Evolutionary conservation across 495 filamentous ascomycete genomes (phyloP), one percentile per base, ranked within the genome.

Genomic region (Daldinia grandis): DNA sequence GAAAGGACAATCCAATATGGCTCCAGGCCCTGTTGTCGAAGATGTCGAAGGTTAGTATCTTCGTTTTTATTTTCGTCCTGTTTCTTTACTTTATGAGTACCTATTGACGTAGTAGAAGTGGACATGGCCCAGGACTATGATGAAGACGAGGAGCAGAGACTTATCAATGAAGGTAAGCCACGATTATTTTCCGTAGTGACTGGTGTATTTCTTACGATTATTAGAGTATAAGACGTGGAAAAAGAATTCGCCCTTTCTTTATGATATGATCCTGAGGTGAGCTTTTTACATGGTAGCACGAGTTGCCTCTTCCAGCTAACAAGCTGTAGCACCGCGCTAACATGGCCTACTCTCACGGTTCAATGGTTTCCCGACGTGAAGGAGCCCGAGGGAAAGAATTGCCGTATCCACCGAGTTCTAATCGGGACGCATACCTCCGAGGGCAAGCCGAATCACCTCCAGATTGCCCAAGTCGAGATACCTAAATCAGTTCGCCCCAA

Each of bases 221-320:
- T 27, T 76, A 95, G 96, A 98, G 81, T 99, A 99, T 87, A 99
- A 99, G 78, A 97, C 93, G 69, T 99, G 96, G 96, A 99, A 99
- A 86, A 99, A 99, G 87, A 98, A 98, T 80, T 91, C 93, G 69
- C 94, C 95, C 3, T 98, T 98, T 79, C 91, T 99, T 71, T 99
- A 99, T 79, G 96, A 98, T 75, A 90, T 97, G 85, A 94, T 98
- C 63, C 81, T 97, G 31, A 94, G 87, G 88, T 89, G 69, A 38
- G 73, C 35, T 37, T 14, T 14, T n/a, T 37, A 44, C 24, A 47
- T 9, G 33, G 17, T 4, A 33, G 14, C 9, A 35, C 31, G 9
- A 27, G 14, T 19, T 37, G 28, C 30, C 44, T 31, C 35, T 40
- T 27, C 40, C 30, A 35, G 33, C 57, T 73, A 21, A 73, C 25